Evolutionary conservation across 2,329 filamentous ascomycete species (phyloP).

Genomic region (Malbranchea cinnamomea): DNA sequence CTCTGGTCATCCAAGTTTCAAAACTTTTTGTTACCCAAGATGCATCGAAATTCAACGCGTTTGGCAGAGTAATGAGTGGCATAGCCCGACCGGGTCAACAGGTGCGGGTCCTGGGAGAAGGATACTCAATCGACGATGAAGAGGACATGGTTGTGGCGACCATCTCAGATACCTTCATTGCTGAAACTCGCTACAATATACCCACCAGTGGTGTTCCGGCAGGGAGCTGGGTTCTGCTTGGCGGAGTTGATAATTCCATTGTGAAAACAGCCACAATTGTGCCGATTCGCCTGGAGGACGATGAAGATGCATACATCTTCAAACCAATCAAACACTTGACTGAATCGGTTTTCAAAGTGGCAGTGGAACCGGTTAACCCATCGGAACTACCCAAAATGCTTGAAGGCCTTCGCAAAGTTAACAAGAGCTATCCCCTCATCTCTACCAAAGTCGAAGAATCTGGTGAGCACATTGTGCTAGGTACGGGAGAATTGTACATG

Average conservation of each 20-base stretch:
- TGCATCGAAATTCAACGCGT: conserved; percentile 78
- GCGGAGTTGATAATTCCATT: conserved; percentile 92
- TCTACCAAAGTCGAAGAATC: conserved; percentile 97
- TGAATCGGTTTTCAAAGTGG: conserved; percentile 93
- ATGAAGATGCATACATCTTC: conserved; percentile 93
- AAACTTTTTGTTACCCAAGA: conserved; percentile 86
- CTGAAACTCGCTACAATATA: conserved; percentile 85
- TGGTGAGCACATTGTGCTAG: conserved; percentile 86
- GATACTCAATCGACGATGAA: conserved; percentile 91
- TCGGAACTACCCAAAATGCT: conserved; percentile 98
- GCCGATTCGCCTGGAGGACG: conserved; percentile 60
- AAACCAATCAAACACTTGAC: conserved; percentile 86
- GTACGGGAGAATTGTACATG: conserved; percentile 98
- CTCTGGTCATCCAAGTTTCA: conserved; percentile 78
- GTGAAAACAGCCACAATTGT: conserved; percentile 93
- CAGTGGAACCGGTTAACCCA: conserved; percentile 94
- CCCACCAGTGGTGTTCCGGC: conserved; percentile 83
- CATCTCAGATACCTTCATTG: conserved; percentile 75
- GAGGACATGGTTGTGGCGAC: conserved; percentile 90
- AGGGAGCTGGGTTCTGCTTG: conserved; percentile 82
- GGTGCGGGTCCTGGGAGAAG: conserved; percentile 84
- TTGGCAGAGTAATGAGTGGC: conserved; percentile 86
- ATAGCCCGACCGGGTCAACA: conserved; percentile 67
- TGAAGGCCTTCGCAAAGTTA: conserved; percentile 87
- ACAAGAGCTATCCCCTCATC: conserved; percentile 93